Base-by-base conservation (phyloP, 495 filamentous ascomycete species). In the Neurospora sublineolata region DNA sequence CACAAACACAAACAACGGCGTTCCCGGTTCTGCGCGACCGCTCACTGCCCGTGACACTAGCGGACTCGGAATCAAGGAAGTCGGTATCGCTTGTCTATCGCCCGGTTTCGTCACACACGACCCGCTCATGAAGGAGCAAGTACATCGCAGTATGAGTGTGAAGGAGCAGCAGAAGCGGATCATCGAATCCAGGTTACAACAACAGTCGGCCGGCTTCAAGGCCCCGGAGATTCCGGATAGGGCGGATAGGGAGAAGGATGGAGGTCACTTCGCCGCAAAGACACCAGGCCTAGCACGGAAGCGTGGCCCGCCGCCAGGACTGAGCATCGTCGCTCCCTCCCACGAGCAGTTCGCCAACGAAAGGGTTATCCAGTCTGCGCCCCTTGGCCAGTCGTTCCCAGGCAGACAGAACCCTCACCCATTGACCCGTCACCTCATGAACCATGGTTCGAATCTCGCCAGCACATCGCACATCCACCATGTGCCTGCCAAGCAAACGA, bases 281-380 rank as follows among this genome's bases (percentile, higher is more conserved):
- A 90, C 89, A 27, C 89, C 90, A 38, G 85, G 86, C 74, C 76
- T 82, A 76, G 86, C 84, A 83, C 89, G 76, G 83, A 89, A 81
- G 86, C 94, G 87, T 87, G 94, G 87, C 75, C 91, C 93, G 42
- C 94, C 95, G 46, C 92, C 93, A 18, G 94, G 94, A 68, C 83
- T 99, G 68, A 95, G 94, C 69, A 99, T 99, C 73, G 91, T 94
- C n/a, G 93, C 95, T 18, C 95, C 95, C 0, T 93, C 94, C n/a
- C 93, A 96, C 73, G 89, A 94, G 70, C 93, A 96, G 67, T 99
- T 99, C 76, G 94, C 95, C 69, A 90, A 95, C 77, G 95, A 99
- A 82, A 87, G 95, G 71, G 94, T 99, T 37, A 94, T 99, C 70
- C 95, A 99, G 82, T 99, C 95, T 6, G 95, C 95, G 3, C 95